These are phyloP conservation scores for Aspergillus sp. DNA, from an alignment of 2,329 filamentous ascomycete species.

Conservation along the genomic window DNA sequence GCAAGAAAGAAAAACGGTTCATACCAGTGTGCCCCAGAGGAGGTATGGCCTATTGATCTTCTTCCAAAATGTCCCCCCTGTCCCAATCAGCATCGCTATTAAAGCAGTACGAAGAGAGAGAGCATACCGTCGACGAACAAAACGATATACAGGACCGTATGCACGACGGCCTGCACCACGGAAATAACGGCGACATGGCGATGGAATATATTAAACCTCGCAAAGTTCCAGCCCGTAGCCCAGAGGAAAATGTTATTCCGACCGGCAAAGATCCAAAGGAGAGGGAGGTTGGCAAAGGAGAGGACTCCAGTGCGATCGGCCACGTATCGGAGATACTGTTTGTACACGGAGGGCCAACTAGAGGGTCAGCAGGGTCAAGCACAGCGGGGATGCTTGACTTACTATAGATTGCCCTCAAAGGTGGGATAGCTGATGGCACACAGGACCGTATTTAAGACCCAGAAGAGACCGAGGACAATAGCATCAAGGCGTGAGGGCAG, in stretches of 20 bases:
- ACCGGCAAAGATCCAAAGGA: constrained; percentile 59
- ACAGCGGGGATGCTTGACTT: constrained; percentile 9
- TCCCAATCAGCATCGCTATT: neutral
- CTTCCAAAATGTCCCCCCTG: constrained; percentile 20
- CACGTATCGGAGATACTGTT: constrained; percentile 47
- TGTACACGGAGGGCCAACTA: constrained; percentile 21
- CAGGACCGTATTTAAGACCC: constrained; percentile 37
- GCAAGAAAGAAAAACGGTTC: neutral
- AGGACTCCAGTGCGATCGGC: constrained; percentile 58
- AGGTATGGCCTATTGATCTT: constrained; percentile 22
- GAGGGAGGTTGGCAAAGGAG: constrained; percentile 54
- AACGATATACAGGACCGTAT: constrained; percentile 53
- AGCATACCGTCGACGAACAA: constrained; percentile 21
- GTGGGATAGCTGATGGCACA: constrained; percentile 40
- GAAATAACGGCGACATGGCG: constrained; percentile 57
- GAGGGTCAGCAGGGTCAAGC: constrained; percentile 2
- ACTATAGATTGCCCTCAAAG: constrained; percentile 43
- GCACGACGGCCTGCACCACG: constrained; percentile 54
- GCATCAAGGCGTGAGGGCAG: constrained; percentile 44
- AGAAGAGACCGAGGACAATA: constrained; percentile 38
- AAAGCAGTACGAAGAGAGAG: too few species aligned
- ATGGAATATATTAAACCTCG: constrained; percentile 60
- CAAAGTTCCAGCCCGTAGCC: constrained; percentile 62
- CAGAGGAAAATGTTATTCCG: constrained; percentile 60
- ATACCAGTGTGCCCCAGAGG: constrained; percentile 24